Base-by-base conservation (phyloP, 1,284 basidiomycete genomes). In the Ganoderma sinense region DNA sequence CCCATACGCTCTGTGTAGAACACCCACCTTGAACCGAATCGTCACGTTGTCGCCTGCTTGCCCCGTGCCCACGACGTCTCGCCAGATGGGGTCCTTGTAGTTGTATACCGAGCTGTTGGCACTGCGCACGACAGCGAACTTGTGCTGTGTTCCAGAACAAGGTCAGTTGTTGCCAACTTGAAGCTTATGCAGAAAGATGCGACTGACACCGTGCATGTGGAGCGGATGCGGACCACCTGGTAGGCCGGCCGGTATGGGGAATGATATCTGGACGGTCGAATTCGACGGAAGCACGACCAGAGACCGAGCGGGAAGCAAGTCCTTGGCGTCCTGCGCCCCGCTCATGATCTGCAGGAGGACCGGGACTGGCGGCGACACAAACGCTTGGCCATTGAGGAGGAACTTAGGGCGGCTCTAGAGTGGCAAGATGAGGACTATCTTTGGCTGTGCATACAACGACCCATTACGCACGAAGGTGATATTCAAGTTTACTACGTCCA, bases 181-280 rank as follows among this genome's bases (percentile, higher is more conserved):
- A n/a, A 14, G 16, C 55, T 39, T 18, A 1, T 23, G 31, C 31
- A 48, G 20, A 6, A 26, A 29, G 40, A 13, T n/a, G 20, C 29
- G 8, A 71, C 78, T 65, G 69, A 82, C 81, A 1, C 83, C 83
- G 67, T 84, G 83, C 64, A 84, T 66, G 73, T 84, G 83, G 68
- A 84, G 74, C 3, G 83, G 83, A 65, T 84, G 83, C 71, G 77
- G 76, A 23, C 75, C 74, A 39, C 80, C 79, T 14, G 73, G 71
- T 20, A 59, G 66, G 29, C 71, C 68, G 11, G 69, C 73, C 16
- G 71, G 65, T 0, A 74, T 79, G n/a, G 81, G 79, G 45, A 84
- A 74, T 0, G 78, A 77, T 13, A 84, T 56, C 68, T 85, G 80
- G 26, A 84, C 79, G 7, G 77, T 78, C 62, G 79, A 77, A 68